Conservation (phyloP, 345 rosid species). For the Syzygium oleosum region DNA sequence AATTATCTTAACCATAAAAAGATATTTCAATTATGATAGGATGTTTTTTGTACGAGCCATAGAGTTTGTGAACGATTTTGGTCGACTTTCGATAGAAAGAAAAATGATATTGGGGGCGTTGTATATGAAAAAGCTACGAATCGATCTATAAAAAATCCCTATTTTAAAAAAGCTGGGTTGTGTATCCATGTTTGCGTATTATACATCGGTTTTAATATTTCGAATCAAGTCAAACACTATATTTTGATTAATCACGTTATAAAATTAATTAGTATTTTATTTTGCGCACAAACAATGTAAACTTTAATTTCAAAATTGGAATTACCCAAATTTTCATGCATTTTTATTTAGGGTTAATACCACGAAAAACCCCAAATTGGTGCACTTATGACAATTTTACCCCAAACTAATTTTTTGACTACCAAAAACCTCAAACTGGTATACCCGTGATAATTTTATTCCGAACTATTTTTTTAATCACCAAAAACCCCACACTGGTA, state of each 20-base stretch:
- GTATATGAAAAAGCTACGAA: background rate
- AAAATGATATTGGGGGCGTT: background rate
- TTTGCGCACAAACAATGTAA: background rate
- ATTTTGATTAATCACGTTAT: background rate
- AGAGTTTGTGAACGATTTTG: too few species aligned
- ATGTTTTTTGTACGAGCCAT: too few species aligned
- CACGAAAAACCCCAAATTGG: too few species aligned
- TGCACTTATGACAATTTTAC: too few species aligned
- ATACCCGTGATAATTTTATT: too few species aligned
- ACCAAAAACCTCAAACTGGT: too few species aligned
- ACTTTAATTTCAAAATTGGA: background rate
- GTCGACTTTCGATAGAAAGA: too few species aligned
- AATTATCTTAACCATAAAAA: background rate
- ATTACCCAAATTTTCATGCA: background rate
- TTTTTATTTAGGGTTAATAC: background rate
- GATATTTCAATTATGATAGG: background rate
- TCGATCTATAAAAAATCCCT: background rate
- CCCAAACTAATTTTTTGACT: too few species aligned
- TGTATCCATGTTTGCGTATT: background rate
- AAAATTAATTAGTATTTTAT: background rate
- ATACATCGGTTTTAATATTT: background rate
- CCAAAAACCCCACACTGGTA: too few species aligned
- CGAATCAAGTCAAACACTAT: background rate
- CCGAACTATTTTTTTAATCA: too few species aligned
- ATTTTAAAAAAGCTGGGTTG: background rate